Conservation (phyloP, 306 rosid genomes). For the Comarum palustre region DNA sequence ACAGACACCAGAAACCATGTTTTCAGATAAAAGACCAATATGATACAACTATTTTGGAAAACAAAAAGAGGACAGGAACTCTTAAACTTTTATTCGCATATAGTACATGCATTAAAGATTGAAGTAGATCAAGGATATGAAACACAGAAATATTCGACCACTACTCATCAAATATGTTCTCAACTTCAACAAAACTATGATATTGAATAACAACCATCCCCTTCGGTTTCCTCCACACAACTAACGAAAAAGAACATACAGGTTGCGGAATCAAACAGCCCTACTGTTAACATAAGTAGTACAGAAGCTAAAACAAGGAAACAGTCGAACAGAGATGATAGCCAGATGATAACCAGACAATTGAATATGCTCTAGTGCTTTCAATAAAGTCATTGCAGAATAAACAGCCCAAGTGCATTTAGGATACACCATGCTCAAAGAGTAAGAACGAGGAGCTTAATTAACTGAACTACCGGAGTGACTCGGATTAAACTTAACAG, state of each 20-base stretch:
- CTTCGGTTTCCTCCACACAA: no score
- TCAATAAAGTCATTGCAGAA: neutral
- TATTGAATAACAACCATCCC: no score
- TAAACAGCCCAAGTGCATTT: neutral
- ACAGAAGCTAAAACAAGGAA: no score
- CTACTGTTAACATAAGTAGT: no score
- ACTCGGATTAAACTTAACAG: neutral
- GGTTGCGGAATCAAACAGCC: no score
- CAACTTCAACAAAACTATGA: neutral
- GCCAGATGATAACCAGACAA: neutral
- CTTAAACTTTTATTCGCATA: neutral
- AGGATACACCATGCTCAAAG: neutral
- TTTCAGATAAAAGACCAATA: neutral
- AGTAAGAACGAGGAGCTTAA: neutral
- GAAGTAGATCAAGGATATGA: no score
- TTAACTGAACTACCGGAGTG: neutral
- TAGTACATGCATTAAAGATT: no score
- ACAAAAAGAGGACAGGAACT: neutral
- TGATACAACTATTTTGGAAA: neutral
- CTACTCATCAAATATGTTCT: neutral
- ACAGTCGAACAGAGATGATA: no score
- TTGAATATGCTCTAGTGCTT: neutral
- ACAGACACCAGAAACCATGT: neutral
- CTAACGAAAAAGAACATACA: no score
- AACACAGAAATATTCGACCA: neutral